phyloP scores from a whole-genome alignment of 2,329 filamentous ascomycete species.

The Exophiala sideris region DNA sequence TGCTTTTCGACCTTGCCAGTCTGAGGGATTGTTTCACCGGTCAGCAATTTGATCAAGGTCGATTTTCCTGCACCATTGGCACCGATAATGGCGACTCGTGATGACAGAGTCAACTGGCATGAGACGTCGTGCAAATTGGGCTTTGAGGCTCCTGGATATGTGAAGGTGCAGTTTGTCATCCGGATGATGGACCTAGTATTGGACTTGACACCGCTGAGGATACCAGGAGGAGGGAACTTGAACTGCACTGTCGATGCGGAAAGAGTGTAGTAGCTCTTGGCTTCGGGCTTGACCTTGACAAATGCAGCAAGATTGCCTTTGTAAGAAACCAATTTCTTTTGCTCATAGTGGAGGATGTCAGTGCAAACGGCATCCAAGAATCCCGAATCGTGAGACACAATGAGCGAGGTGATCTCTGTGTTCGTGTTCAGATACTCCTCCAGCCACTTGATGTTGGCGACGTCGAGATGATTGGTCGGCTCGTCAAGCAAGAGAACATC shows the following conservation, averaged over 20 bases:
- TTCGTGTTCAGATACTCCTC: conserved; percentile 94
- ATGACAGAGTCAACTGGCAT: conserved; percentile 84
- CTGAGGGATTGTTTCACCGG: conserved; percentile 83
- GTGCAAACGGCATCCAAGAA: conserved; percentile 98
- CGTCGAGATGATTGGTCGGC: conserved; percentile 97
- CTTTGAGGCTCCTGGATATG: conserved; percentile 86
- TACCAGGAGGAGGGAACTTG: conserved; percentile 96
- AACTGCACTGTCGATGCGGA: conserved; percentile 86
- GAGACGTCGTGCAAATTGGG: conserved; percentile 84
- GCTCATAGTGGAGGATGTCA: conserved; percentile 98
- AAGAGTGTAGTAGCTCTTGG: conserved; percentile 96
- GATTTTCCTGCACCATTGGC: conserved; percentile 98
- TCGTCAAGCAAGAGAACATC: conserved; percentile 96
- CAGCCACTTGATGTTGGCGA: conserved; percentile 92
- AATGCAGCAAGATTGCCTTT: conserved; percentile 59
- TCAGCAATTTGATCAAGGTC: conserved; percentile 94
- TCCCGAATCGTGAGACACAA: conserved; percentile 96
- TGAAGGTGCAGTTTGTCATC: conserved; percentile 87
- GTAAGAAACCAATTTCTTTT: conserved; percentile 76
- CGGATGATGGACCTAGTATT: conserved; percentile 89
- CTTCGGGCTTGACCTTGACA: conserved; percentile 86
- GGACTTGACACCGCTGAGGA: conserved; percentile 92
- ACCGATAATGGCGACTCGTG: conserved; percentile 91
- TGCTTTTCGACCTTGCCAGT: conserved; percentile 92
- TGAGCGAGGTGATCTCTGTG: conserved; percentile 92